Conservation (phyloP, 306 rosid genomes). For the Carpinus viminea region DNA sequence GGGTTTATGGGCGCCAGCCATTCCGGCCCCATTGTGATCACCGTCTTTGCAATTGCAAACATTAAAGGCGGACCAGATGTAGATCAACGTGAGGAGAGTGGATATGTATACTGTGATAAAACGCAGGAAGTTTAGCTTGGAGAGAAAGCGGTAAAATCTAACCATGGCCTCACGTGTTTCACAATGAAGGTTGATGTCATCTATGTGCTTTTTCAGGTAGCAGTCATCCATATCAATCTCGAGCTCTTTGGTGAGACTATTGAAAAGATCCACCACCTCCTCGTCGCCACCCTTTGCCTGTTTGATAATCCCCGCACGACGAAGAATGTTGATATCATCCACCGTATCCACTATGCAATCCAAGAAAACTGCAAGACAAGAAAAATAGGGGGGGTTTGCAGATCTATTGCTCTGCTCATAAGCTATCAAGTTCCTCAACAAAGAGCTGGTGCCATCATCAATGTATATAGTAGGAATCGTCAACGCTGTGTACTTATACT, state of each 20-base stretch:
- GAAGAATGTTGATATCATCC: neutral
- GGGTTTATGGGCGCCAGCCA: too few relatives aligned
- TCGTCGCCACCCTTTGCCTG: neutral
- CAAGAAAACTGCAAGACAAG: constrained; percentile 10
- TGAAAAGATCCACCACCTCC: constrained; percentile 10
- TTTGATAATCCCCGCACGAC: neutral
- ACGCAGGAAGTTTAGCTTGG: too few relatives aligned
- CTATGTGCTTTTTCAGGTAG: neutral
- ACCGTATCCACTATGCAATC: constrained; percentile 3
- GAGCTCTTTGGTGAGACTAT: neutral
- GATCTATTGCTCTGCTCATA: neutral
- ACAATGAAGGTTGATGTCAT: neutral
- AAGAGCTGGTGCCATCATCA: neutral
- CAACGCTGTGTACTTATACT: neutral
- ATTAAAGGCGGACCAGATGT: too few relatives aligned
- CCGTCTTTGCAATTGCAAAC: too few relatives aligned
- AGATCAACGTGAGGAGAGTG: too few relatives aligned
- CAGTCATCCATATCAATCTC: neutral
- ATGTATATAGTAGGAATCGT: constrained; percentile 1
- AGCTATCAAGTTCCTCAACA: constrained; percentile 12
- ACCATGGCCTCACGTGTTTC: neutral
- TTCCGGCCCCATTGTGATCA: too few relatives aligned
- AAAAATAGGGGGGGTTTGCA: neutral
- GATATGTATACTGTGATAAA: too few relatives aligned
- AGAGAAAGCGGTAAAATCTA: too few relatives aligned